Conservation (phyloP, 208 protist species). For the Leishmania martiniquensis region DNA sequence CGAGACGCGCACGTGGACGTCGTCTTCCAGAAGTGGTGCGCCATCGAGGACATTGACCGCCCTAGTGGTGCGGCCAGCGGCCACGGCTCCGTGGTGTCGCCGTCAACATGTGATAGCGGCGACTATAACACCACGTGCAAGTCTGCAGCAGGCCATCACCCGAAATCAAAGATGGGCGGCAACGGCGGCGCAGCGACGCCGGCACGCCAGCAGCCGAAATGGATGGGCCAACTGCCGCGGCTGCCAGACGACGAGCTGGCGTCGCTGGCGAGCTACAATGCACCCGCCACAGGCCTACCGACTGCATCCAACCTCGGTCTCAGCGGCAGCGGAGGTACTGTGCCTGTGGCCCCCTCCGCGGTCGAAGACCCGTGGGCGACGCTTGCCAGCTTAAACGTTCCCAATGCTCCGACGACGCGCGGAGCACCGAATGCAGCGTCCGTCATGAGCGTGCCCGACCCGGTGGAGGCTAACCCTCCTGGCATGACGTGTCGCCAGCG, state of each 20-base stretch:
- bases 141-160: neutral
- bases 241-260: conserved; percentile 63
- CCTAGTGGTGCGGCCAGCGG: neutral
- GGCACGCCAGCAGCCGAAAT: conserved; percentile 7
- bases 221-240: conserved; percentile 43
- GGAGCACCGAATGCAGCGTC: conserved; percentile 16
- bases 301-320: neutral
- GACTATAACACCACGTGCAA: conserved; percentile 7
- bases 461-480: conserved; percentile 57
- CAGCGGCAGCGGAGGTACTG: neutral
- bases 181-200: conserved; percentile 1
- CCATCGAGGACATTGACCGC: conserved; percentile 17
- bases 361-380: conserved; percentile 44
- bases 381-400: conserved; percentile 59
- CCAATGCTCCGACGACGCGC: conserved; percentile 26
- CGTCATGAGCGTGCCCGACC: conserved; percentile 34
- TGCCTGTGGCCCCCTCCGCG: conserved; percentile 2
- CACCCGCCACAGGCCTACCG: conserved; percentile 39
- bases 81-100: conserved; percentile 16
- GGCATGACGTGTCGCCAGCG: conserved; percentile 55
- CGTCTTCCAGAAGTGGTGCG: conserved; percentile 51
- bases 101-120: conserved; percentile 28
- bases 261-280: conserved; percentile 52
- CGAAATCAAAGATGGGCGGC: too few relatives aligned
- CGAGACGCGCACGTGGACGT: conserved; percentile 80